Percentiles rank a stretch among this genome's conserved stretches.
phyloP scores from a whole-genome alignment of 768 basidiomycete genomes.

The Hebeloma cylindrosporum region DNA sequence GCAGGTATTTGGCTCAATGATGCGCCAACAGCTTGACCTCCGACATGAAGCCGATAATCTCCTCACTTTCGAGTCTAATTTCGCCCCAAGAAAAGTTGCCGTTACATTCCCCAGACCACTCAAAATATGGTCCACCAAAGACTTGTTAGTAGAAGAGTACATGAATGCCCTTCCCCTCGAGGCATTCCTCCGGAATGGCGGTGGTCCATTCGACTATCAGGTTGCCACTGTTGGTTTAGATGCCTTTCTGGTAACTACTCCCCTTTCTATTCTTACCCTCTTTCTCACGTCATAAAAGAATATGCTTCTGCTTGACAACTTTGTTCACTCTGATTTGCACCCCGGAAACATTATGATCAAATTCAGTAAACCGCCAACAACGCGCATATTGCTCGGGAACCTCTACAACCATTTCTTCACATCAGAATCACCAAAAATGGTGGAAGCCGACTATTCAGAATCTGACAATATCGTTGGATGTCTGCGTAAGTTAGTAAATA shows the following conservation, averaged over 20 bases:
- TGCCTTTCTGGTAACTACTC: constrained; percentile 81
- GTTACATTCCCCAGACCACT: constrained; percentile 91
- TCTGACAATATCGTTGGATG: constrained; percentile 65
- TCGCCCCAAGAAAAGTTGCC: constrained; percentile 72
- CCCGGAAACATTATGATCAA: constrained; percentile 98
- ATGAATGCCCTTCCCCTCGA: constrained; percentile 92
- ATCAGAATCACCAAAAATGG: constrained; percentile 25
- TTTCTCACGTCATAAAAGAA: constrained; percentile 61
- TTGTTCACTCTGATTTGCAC: constrained; percentile 89
- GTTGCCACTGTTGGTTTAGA: constrained; percentile 93
- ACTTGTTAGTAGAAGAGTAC: constrained; percentile 89
- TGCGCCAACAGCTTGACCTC: constrained; percentile 92
- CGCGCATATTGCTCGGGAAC: constrained; percentile 59
- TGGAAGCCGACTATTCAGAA: constrained; percentile 43
- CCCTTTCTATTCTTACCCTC: constrained; percentile 1
- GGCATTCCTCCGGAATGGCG: constrained; percentile 82
- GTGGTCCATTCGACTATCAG: constrained; percentile 86
- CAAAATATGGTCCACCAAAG: constrained; percentile 73
- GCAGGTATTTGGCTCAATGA: constrained; percentile 91
- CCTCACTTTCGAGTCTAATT: constrained; percentile 81
- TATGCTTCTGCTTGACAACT: constrained; percentile 98
- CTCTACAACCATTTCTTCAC: constrained; percentile 55
- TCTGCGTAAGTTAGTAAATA: constrained; percentile 60
- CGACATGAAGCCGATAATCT: constrained; percentile 90
- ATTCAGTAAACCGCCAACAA: constrained; percentile 83